A percentile compares a stretch with the other conserved stretches of the same genome.
Evolutionary conservation across 2,329 filamentous ascomycete species (phyloP).

Genomic region (Lachnellula cervina): DNA sequence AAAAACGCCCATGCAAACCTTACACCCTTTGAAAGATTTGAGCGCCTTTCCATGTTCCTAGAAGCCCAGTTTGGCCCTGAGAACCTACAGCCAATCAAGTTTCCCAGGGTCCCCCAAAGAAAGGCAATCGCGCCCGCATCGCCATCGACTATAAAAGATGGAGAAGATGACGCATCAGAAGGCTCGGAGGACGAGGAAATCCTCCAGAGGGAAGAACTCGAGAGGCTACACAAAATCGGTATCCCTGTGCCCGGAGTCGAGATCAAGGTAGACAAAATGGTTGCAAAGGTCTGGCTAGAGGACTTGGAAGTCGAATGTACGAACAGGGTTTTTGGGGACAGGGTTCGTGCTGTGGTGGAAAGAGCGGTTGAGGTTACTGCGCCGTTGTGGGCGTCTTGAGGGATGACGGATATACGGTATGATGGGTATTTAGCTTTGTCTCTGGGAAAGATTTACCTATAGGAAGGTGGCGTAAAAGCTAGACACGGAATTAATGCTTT

Average conservation of each 20-base stretch:
- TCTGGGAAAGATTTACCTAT: neutral
- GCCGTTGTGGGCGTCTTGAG: slow-evolving; percentile 47
- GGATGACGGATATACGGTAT: neutral
- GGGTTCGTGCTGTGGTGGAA: slow-evolving; percentile 86
- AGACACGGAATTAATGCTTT: neutral
- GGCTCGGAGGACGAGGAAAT: slow-evolving; percentile 32
- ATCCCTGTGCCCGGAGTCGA: slow-evolving; percentile 87
- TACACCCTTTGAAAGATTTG: slow-evolving; percentile 69
- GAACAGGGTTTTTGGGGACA: slow-evolving; percentile 72
- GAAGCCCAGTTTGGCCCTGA: slow-evolving; percentile 92
- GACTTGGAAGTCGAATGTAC: slow-evolving; percentile 82
- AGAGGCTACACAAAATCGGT: slow-evolving; percentile 73
- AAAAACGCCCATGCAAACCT: slow-evolving; percentile 71
- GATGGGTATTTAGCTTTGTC: neutral
- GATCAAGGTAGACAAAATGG: slow-evolving; percentile 82
- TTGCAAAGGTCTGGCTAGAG: slow-evolving; percentile 88
- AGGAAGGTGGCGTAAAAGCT: neutral
- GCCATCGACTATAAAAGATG: slow-evolving; percentile 15
- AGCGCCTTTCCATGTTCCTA: slow-evolving; percentile 88
- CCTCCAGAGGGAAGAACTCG: slow-evolving; percentile 57
- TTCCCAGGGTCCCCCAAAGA: slow-evolving; percentile 49
- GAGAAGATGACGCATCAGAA: slow-evolving; percentile 24
- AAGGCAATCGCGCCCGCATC: slow-evolving; percentile 19
- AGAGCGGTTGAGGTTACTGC: slow-evolving; percentile 82
- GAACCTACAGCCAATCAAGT: slow-evolving; percentile 71